Base-by-base conservation (phyloP, 2,329 filamentous ascomycete species). In the Epichloe gansuensis region DNA sequence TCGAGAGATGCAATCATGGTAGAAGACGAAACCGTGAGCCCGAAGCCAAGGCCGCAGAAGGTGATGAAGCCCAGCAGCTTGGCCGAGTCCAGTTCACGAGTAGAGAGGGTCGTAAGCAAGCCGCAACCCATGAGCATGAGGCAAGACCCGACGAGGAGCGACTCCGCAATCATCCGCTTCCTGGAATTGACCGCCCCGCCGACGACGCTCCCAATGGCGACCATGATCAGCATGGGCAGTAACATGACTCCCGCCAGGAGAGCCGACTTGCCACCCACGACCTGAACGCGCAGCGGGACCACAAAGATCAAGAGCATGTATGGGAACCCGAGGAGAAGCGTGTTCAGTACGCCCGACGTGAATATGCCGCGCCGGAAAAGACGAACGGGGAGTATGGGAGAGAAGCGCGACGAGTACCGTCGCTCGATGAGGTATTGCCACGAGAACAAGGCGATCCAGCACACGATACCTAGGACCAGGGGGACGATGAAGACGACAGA, bases 31-130 rank as follows among this genome's bases (percentile, higher is more conserved):
- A 74, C 71, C 3, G 70, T 69, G 38, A 78, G 57, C 0, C 76
- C 76, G 54, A 76, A 77, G 0, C 76, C 76, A 34, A 79, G 60
- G 3, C 76, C 76, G n/a, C 75, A 64, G 50, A 79, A 72, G 0
- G 68, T 67, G 49, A 78, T 58, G 53, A 74, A 77, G 0, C 75
- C 75, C 1, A 78, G 60, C 4, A 72, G 64, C 56, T 73, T 77
- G 2, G 67, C 59, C 55, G 75, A 68, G 8, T 76, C 59, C 13
- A 54, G 47, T 3, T 61, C 56, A 7, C 51, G 43, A 1, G 54
- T 57, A 17, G 59, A 54, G 0, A 63, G 53, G 1, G 70, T 76
- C 23, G 64, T 71, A 53, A 78, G 61, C 3, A 77, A 62, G 2
- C 66, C 74, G 44, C 72, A 75, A 2, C 75, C 75, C 3, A 78